These are phyloP conservation scores for Penicillium robsamsonii DNA, from an alignment of 495 filamentous ascomycete species.

Conservation along the genomic window DNA sequence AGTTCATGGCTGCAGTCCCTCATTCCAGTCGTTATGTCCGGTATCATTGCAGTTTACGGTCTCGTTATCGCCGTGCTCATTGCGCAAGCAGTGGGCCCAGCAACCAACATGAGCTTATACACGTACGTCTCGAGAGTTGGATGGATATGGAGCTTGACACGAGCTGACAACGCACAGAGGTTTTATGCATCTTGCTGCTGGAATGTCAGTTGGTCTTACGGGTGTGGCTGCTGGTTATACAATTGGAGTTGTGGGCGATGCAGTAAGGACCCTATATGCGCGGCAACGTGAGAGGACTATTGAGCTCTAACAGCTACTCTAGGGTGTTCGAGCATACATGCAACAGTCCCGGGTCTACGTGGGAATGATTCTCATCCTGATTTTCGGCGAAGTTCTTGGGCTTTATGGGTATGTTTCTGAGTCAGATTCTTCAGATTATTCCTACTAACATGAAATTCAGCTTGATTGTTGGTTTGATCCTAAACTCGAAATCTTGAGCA, in stretches of 20 bases:
- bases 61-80: slow-evolving; percentile 96
- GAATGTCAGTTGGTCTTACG: slow-evolving; percentile 87
- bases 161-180: slow-evolving; percentile 51
- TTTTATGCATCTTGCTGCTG: slow-evolving; percentile 89
- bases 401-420: slow-evolving; percentile 78
- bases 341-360: slow-evolving; percentile 93
- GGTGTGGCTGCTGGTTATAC: slow-evolving; percentile 96
- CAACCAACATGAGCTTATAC: slow-evolving; percentile 75
- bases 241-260: slow-evolving; percentile 93
- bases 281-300: background rate
- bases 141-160: background rate
- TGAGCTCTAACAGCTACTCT: slow-evolving; percentile 24
- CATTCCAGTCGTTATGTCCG: slow-evolving; percentile 98
- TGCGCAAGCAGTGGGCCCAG: slow-evolving; percentile 74
- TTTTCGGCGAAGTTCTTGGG: slow-evolving; percentile 96
- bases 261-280: slow-evolving; percentile 43
- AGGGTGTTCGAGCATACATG: slow-evolving; percentile 94
- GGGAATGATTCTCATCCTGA: slow-evolving; percentile 96
- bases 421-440: background rate
- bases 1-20: slow-evolving; percentile 58
- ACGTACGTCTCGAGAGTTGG: slow-evolving; percentile 51
- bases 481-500: slow-evolving; percentile 50
- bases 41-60: slow-evolving; percentile 97
- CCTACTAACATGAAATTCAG: slow-evolving; percentile 35
- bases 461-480: slow-evolving; percentile 57